Percentiles rank a stretch among this genome's conserved stretches.
phyloP scores from a whole-genome alignment of 2,329 filamentous ascomycete species.

The Xylariomycetidae sp. region DNA sequence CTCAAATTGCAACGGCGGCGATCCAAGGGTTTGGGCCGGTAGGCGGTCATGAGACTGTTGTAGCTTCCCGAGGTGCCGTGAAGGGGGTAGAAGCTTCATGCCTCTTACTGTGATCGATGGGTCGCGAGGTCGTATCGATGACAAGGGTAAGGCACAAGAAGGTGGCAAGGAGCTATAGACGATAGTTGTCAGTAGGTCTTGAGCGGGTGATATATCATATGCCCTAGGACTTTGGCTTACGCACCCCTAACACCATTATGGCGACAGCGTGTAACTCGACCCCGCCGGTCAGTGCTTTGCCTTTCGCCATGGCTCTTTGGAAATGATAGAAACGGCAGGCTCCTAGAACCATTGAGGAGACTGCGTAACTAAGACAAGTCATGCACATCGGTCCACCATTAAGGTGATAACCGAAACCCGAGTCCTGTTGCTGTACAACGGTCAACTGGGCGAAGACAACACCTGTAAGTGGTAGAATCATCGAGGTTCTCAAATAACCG shows the following conservation, averaged over 20 bases:
- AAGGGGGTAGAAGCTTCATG: slow-evolving; percentile 1
- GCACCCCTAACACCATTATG: slow-evolving; percentile 2
- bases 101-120: no score
- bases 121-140: slow-evolving; percentile 7
- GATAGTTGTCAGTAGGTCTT: no score
- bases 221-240: not conserved
- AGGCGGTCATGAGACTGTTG: no score
- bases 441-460: slow-evolving; percentile 5
- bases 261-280: slow-evolving; percentile 6
- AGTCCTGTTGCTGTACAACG: slow-evolving; percentile 7
- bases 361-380: slow-evolving; percentile 6
- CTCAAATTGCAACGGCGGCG: not conserved
- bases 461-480: slow-evolving; percentile 4
- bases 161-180: slow-evolving; percentile 8
- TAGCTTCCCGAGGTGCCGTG: slow-evolving; percentile 13
- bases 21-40: slow-evolving; percentile 5
- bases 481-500: slow-evolving; percentile 65
- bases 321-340: slow-evolving; percentile 6
- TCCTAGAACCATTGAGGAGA: slow-evolving; percentile 6
- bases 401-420: slow-evolving; percentile 7
- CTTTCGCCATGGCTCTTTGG: slow-evolving; percentile 4
- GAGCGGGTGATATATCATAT: slow-evolving; percentile 1
- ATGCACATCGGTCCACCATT: slow-evolving; percentile 5
- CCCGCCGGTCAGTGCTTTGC: slow-evolving; percentile 3
- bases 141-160: slow-evolving; percentile 6